phyloP scores from a whole-genome alignment of 225 moss, liverwort and hornwort genomes.

The Sphagnum tenellum region DNA sequence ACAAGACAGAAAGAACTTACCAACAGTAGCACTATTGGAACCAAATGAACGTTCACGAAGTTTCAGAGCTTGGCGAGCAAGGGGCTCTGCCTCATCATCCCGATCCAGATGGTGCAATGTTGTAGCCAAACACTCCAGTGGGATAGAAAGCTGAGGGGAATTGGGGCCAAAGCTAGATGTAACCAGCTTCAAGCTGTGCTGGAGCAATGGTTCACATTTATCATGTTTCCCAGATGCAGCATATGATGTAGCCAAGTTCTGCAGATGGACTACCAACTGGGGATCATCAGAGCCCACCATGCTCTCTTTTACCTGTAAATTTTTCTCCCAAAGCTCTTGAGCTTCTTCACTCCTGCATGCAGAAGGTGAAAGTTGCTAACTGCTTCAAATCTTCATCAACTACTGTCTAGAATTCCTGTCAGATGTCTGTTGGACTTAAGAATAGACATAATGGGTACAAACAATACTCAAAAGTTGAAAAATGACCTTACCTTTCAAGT shows the following conservation, averaged over 20 bases:
- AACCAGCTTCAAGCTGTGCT: conserved; percentile 61
- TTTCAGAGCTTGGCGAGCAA: conserved; percentile 75
- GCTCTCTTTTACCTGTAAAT: conserved; percentile 55
- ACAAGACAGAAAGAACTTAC: conserved; percentile 17
- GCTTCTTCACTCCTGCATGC: conserved; percentile 63
- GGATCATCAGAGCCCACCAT: conserved; percentile 51
- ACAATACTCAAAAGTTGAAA: background rate
- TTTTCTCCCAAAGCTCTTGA: conserved; percentile 70
- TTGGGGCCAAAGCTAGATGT: conserved; percentile 60
- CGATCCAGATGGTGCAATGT: conserved; percentile 63
- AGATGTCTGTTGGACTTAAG: background rate
- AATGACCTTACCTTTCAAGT: conserved; percentile 42
- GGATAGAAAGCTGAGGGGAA: conserved; percentile 61
- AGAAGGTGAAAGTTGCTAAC: background rate
- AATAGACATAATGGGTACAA: background rate
- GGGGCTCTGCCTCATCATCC: conserved; percentile 68
- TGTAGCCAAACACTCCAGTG: conserved; percentile 75
- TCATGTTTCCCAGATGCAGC: conserved; percentile 62
- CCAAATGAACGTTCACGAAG: conserved; percentile 76
- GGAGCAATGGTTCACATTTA: conserved; percentile 61
- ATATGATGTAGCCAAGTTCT: conserved; percentile 74
- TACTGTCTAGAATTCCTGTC: no score
- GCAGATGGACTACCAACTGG: conserved; percentile 63
- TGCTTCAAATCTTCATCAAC: background rate
- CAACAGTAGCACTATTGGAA: conserved; percentile 49